phyloP scores from a whole-genome alignment of 2,329 filamentous ascomycete genomes.

The Xylaria sp. region DNA sequence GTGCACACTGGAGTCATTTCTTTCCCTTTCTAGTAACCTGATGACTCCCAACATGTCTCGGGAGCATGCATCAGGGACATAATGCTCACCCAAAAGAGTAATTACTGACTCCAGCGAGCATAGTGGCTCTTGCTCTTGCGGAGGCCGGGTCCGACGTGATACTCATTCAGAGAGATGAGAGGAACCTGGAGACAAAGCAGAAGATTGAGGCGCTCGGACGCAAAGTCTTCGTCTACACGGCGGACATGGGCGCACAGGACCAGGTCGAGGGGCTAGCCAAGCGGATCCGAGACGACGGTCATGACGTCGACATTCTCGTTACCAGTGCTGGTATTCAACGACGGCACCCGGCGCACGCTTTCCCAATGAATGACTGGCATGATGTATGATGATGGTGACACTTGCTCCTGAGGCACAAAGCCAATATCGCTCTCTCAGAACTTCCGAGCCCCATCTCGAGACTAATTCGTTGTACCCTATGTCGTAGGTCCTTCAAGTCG shows the following conservation, averaged over 20 bases:
- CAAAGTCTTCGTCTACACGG: slow-evolving; percentile 72
- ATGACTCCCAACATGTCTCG: too few species aligned
- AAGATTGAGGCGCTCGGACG: slow-evolving; percentile 72
- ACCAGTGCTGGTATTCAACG: slow-evolving; percentile 88
- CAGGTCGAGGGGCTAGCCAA: slow-evolving; percentile 70
- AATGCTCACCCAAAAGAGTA: too few species aligned
- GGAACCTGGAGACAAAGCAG: slow-evolving; percentile 63
- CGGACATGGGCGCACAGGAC: slow-evolving; percentile 70
- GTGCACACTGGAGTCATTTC: too few species aligned
- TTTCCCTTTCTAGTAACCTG: too few species aligned
- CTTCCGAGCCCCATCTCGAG: neutral
- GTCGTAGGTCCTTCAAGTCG: slow-evolving; percentile 73
- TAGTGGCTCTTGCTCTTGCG: slow-evolving; percentile 66
- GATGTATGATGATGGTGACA: slow-evolving; percentile 60
- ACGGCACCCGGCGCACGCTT: slow-evolving; percentile 77
- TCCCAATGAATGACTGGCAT: slow-evolving; percentile 81
- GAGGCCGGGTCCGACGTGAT: slow-evolving; percentile 66
- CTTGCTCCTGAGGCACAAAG: neutral
- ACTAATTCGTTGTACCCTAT: neutral
- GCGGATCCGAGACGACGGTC: slow-evolving; percentile 67
- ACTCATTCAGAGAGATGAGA: slow-evolving; percentile 60
- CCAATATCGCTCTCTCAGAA: neutral
- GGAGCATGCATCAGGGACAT: too few species aligned
- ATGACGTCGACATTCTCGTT: slow-evolving; percentile 78
- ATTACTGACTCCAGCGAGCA: too few species aligned